These are phyloP conservation scores for Suillus cothurnatus DNA, from an alignment of 768 basidiomycete genomes.

Conservation along the genomic window DNA sequence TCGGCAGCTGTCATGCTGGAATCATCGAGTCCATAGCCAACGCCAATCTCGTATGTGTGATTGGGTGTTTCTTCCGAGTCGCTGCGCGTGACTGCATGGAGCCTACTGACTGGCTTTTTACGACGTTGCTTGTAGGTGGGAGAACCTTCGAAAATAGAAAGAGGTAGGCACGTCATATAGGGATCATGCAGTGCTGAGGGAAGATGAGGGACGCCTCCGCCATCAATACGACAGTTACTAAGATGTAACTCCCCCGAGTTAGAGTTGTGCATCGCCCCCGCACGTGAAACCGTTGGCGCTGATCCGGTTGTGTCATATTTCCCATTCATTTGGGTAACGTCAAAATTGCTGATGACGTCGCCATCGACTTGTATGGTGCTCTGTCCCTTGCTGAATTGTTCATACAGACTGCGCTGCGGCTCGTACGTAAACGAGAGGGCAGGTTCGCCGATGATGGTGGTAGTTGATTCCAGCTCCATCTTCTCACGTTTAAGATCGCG, in stretches of 20 bases:
- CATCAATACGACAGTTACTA: constrained; percentile 24
- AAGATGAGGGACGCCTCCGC: constrained; percentile 17
- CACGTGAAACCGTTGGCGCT: constrained; percentile 10
- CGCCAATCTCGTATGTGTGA: constrained; percentile 18
- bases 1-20: constrained; percentile 57
- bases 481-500: constrained; percentile 96
- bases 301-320: constrained; percentile 16
- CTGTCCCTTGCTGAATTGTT: constrained; percentile 71
- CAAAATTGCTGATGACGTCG: constrained; percentile 8
- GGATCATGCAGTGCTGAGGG: constrained; percentile 23
- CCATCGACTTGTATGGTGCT: constrained; percentile 31
- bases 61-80: constrained; percentile 22
- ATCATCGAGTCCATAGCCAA: constrained; percentile 34
- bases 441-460: constrained; percentile 74
- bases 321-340: constrained; percentile 13
- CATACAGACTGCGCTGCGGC: constrained; percentile 80
- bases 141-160: constrained; percentile 82
- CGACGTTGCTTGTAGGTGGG: constrained; percentile 88
- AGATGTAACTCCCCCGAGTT: constrained; percentile 22
- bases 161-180: constrained; percentile 53
- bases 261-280: constrained; percentile 13
- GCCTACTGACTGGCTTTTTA: constrained; percentile 62
- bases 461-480: constrained; percentile 86
- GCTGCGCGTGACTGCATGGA: constrained; percentile 32
- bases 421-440: constrained; percentile 90